Evolutionary conservation across 352 stramenopile genomes (phyloP), one percentile per base, ranked within the genome.

Genomic region (Phytophthora hibernalis): DNA sequence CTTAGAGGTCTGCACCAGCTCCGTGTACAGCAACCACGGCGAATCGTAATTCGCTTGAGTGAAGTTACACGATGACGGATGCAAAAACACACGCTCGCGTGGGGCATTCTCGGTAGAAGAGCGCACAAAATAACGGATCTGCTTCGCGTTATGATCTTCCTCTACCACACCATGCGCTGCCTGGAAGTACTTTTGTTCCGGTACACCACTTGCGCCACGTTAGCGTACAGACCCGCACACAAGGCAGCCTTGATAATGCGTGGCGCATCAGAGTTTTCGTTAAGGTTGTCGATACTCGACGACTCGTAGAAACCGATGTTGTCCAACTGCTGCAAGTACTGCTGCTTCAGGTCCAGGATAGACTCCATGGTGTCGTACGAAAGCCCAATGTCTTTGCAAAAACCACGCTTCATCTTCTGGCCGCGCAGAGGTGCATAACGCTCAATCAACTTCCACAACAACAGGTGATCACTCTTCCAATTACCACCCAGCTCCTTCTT

Each of bases 1-100:
- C 80, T 99, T 99, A 50, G 90, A 98, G 1, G 97, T 99, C 71
- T 98, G 97, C 40, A 99, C 90, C 51, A 98, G 74, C 44, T 97
- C 87, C 65, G 95, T 91, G 76, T 98, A 99, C 15, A 99, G 76
- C 31, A 99, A 70, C 94, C 96, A 99, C 31, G 96, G 97, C 68
- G 92, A 98, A 61, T 96, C 93, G 71, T 98, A 99, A 61, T 94
- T 85, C 28, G 91, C 89, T 56, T 98, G 82, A 9, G 65, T 68
- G 57, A 96, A 92, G 64, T 98, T 98, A 56, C 82, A 85, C 26
- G 95, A 99, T 22, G 89, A 96, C 24, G 97, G 97, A 65, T 99
- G 97, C 20, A 99, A 79, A 70, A 99, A 99, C 16, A 99, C 97
- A 43, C 96, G 88, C 73, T 98, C 96, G 22, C 59, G 44, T 21